These are phyloP conservation scores for Daldinia sp. DNA, from an alignment of 2,329 filamentous ascomycete species.

Conservation along the genomic window DNA sequence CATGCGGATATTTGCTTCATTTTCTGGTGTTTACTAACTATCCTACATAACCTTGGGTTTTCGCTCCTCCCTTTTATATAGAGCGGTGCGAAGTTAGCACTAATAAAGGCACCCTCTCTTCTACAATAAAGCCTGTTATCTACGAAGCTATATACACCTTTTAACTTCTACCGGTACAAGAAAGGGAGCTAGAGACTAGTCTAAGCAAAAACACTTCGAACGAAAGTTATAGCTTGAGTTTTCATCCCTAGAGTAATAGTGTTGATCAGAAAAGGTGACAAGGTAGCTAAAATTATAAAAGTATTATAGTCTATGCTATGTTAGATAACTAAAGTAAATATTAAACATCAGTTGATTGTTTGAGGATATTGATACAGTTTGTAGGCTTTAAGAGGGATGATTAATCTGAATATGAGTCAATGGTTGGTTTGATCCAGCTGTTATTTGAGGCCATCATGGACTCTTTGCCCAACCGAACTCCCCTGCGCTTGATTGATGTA, in stretches of 20 bases:
- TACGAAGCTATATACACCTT: too few relatives aligned
- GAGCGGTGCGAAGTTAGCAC: too few relatives aligned
- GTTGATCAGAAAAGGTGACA: not conserved
- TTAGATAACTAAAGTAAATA: not conserved
- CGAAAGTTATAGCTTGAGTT: too few relatives aligned
- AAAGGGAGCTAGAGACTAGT: too few relatives aligned
- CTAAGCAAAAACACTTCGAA: too few relatives aligned
- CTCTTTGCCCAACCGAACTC: not conserved
- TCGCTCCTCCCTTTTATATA: too few relatives aligned
- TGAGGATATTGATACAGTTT: not conserved
- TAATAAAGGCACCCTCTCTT: too few relatives aligned
- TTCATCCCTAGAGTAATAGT: not conserved
- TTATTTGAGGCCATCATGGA: not conserved
- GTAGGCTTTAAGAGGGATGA: not conserved
- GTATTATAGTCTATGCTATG: not conserved
- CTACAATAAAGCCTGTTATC: too few relatives aligned
- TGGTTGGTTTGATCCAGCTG: not conserved
- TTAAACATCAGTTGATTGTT: not conserved
- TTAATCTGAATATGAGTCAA: not conserved
- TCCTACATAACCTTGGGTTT: too few relatives aligned
- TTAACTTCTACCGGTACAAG: too few relatives aligned
- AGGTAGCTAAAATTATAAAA: not conserved
- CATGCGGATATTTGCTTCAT: too few relatives aligned
- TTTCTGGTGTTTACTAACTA: too few relatives aligned
- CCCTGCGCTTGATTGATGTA: not conserved